These are phyloP conservation scores for Lactuca sativa DNA, from an alignment of 129 eudicot genomes.

Conservation along the genomic window DNA sequence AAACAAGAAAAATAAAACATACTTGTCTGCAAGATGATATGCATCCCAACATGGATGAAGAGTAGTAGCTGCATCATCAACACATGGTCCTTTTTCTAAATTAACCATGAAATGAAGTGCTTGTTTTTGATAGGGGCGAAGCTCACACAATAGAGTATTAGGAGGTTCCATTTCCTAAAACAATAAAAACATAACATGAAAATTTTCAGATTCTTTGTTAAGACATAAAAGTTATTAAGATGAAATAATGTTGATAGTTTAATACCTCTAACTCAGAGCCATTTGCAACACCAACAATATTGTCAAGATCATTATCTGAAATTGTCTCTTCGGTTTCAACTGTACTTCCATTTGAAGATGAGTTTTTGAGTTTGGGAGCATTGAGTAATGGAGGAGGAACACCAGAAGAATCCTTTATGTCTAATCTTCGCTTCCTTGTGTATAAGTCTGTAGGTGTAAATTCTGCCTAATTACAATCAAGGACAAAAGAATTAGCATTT, in stretches of 20 bases:
- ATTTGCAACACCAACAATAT: conserved; percentile 85
- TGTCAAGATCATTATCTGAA: conserved; percentile 85
- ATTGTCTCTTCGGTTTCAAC: conserved; percentile 67
- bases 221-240: background rate
- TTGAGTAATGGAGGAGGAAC: conserved; percentile 49
- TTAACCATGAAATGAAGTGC: conserved; percentile 93
- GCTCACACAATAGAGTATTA: conserved; percentile 67
- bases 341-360: conserved; percentile 49
- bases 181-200: background rate
- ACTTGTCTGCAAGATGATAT: conserved; percentile 82
- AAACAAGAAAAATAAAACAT: conserved; percentile 12
- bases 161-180: conserved; percentile 96
- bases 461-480: conserved; percentile 59
- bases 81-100: conserved; percentile 73
- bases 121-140: conserved; percentile 96
- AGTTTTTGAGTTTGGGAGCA: conserved; percentile 42
- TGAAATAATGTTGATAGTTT: background rate
- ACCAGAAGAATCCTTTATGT: conserved; percentile 51
- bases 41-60: conserved; percentile 99
- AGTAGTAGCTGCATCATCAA: conserved; percentile 81
- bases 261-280: conserved; percentile 80
- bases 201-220: background rate
- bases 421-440: conserved; percentile 72
- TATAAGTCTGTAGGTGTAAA: conserved; percentile 76
- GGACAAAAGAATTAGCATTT: conserved; percentile 2